Evolutionary conservation across 2,329 filamentous ascomycete species (phyloP).

Genomic region (Pseudonectria buxi): DNA sequence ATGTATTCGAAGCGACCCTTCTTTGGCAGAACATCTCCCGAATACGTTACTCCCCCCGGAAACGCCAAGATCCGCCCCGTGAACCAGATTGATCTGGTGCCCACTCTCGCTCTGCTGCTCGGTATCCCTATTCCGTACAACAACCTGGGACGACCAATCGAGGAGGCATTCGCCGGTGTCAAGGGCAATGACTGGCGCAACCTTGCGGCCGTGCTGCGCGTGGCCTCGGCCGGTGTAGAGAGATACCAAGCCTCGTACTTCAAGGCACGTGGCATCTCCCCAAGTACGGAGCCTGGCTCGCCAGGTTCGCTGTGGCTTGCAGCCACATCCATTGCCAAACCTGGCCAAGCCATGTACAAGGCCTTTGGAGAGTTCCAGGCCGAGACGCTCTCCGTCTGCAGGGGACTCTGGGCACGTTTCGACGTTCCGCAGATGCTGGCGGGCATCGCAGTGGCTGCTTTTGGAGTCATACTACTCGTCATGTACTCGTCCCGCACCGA

Average conservation of each 20-base stretch:
- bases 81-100: slow-evolving; percentile 90
- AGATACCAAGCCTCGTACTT: slow-evolving; percentile 85
- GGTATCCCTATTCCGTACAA: slow-evolving; percentile 95
- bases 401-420: slow-evolving; percentile 84
- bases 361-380: slow-evolving; percentile 69
- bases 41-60: slow-evolving; percentile 50
- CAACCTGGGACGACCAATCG: slow-evolving; percentile 85
- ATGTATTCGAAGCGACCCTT: slow-evolving; percentile 89
- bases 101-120: slow-evolving; percentile 79
- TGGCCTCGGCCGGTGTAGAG: slow-evolving; percentile 79
- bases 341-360: slow-evolving; percentile 37
- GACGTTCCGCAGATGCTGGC: slow-evolving; percentile 79
- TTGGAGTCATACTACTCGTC: slow-evolving; percentile 61
- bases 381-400: slow-evolving; percentile 72
- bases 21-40: slow-evolving; percentile 69
- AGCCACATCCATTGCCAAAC: slow-evolving; percentile 36
- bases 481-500: slow-evolving; percentile 61
- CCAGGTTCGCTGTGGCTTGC: slow-evolving; percentile 40
- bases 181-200: slow-evolving; percentile 67
- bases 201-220: slow-evolving; percentile 66
- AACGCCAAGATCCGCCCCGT: slow-evolving; percentile 71
- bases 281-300: slow-evolving; percentile 40
- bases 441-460: slow-evolving; percentile 65
- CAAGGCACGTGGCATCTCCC: slow-evolving; percentile 60
- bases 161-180: slow-evolving; percentile 78